Evolutionary conservation across 1,139 yeast species (phyloP), one percentile per base, ranked within the genome.

Genomic region (Yamadazyma kanchanaburiensis): DNA sequence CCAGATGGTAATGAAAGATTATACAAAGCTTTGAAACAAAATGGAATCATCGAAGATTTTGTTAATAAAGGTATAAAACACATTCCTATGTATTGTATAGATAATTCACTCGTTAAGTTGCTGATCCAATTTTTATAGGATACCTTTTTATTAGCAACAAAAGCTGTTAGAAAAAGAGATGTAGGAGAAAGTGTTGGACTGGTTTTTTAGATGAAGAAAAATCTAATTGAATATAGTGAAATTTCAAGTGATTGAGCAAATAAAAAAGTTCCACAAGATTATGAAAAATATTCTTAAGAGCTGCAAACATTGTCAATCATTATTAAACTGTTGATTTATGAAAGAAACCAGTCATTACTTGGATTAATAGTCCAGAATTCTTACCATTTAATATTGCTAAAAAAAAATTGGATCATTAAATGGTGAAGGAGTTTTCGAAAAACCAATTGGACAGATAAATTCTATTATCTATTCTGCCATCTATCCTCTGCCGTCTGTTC

Each of bases 1-100:
- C 98, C 99, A 2, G 97, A 94, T 56, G 99, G 99, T 2, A 94
- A 94, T 54, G 99, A 98, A 34, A 98, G 99, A 1, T 67, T 94
- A 35, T 94, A 94, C 64, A 81, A 79, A 50, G 97, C 96, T 3
- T 70, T 94, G 25, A 62, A 64, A 44, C 72, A 73, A 23, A 75
- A 81, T 41, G 75, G 77, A 1, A 67, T 89, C 15, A 52, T 91
- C 28, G 73, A 74, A 7, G 96, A 89, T 52, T 75, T 91, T 53
- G 51, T 61, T 16, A 40, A 48, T n/a, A 78, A 79, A 34, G 88
- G 87, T 6, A 77, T 91, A 42, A 77, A 86, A 57, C 98, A 91
- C 54, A 70, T 94, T 39, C 97, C 91, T 61, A 85, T 89, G 83
- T 94, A 88, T 62, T 89, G 97, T 60, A 97, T 94, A 29, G 99